Evolutionary conservation across 352 stramenopile genomes (phyloP).

Genomic region (Phytophthora pini): DNA sequence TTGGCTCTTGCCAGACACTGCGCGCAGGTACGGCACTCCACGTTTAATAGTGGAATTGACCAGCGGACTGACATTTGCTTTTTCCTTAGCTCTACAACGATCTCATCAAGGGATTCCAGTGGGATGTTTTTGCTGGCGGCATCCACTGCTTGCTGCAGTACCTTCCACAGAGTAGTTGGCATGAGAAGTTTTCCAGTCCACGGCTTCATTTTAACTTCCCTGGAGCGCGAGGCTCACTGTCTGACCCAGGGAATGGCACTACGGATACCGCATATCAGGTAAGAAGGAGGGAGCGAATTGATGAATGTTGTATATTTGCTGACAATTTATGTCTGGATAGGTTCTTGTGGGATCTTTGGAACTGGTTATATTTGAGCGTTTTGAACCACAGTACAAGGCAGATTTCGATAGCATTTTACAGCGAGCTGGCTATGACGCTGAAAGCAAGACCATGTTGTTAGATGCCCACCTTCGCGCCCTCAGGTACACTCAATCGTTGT

Average conservation of each 20-base stretch:
- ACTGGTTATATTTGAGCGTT: slow-evolving; percentile 86
- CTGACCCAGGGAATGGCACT: slow-evolving; percentile 78
- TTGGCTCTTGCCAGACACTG: slow-evolving; percentile 76
- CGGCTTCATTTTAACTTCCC: slow-evolving; percentile 84
- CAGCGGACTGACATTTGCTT: slow-evolving; percentile 9
- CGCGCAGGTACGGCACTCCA: slow-evolving; percentile 48
- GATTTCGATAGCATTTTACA: slow-evolving; percentile 71
- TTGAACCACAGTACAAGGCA: slow-evolving; percentile 65
- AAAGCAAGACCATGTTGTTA: slow-evolving; percentile 75
- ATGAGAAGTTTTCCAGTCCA: slow-evolving; percentile 72
- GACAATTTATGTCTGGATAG: slow-evolving; percentile 27
- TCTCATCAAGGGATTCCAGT: slow-evolving; percentile 85
- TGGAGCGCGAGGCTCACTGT: slow-evolving; percentile 61
- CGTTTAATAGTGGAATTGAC: slow-evolving; percentile 3
- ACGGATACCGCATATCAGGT: slow-evolving; percentile 83
- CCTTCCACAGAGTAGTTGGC: slow-evolving; percentile 63
- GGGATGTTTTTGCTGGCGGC: slow-evolving; percentile 83
- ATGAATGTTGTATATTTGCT: neutral
- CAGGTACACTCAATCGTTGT: slow-evolving; percentile 35
- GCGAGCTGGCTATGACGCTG: slow-evolving; percentile 62
- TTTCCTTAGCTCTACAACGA: slow-evolving; percentile 67
- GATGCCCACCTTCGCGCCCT: slow-evolving; percentile 75
- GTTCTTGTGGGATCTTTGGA: slow-evolving; percentile 80
- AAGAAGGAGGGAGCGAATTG: slow-evolving; percentile 1
- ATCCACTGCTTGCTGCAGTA: slow-evolving; percentile 88